A percentile compares a stretch with the other conserved stretches of the same genome.
These are phyloP conservation scores for Phytopythium litorale DNA, from an alignment of 352 stramenopile genomes.

Conservation along the genomic window DNA sequence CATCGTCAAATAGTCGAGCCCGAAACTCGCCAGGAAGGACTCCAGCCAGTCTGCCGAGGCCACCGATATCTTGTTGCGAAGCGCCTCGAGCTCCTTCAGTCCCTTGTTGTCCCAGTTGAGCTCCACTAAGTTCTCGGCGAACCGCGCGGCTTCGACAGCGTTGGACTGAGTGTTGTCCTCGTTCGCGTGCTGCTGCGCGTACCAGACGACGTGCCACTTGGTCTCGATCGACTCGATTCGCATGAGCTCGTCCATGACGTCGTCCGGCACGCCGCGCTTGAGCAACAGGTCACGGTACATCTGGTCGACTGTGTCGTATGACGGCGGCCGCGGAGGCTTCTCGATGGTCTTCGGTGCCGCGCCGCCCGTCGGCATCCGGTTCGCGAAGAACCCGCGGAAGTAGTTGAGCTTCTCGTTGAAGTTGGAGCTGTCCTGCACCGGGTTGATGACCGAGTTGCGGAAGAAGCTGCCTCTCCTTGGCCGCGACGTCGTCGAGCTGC, in stretches of 20 bases:
- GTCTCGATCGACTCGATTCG: conserved; percentile 79
- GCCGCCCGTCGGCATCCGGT: conserved; percentile 69
- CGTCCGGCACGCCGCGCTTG: conserved; percentile 76
- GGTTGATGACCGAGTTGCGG: conserved; percentile 55
- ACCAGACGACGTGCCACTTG: conserved; percentile 87
- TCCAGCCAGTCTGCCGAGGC: conserved; percentile 77
- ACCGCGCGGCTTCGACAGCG: conserved; percentile 48
- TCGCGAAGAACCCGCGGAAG: conserved; percentile 82
- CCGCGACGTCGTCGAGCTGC: conserved; percentile 18
- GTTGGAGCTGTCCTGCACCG: conserved; percentile 55
- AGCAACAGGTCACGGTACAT: conserved; percentile 81
- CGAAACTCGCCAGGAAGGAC: conserved; percentile 66
- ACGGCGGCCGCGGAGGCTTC: conserved; percentile 52
- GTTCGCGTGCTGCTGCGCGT: conserved; percentile 78
- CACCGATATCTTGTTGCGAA: conserved; percentile 67
- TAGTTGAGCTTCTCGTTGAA: conserved; percentile 88
- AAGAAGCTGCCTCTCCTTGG: conserved; percentile 75
- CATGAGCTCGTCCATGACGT: conserved; percentile 83
- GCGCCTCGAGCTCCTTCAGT: conserved; percentile 62
- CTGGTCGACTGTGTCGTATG: conserved; percentile 73
- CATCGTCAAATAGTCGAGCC: conserved; percentile 83
- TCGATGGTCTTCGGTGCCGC: conserved; percentile 65
- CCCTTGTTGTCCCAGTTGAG: conserved; percentile 83
- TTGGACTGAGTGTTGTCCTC: conserved; percentile 61
- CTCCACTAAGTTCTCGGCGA: conserved; percentile 75